Conservation (phyloP, 2,329 filamentous ascomycete genomes). For the Pyrenochaeta sp. region DNA sequence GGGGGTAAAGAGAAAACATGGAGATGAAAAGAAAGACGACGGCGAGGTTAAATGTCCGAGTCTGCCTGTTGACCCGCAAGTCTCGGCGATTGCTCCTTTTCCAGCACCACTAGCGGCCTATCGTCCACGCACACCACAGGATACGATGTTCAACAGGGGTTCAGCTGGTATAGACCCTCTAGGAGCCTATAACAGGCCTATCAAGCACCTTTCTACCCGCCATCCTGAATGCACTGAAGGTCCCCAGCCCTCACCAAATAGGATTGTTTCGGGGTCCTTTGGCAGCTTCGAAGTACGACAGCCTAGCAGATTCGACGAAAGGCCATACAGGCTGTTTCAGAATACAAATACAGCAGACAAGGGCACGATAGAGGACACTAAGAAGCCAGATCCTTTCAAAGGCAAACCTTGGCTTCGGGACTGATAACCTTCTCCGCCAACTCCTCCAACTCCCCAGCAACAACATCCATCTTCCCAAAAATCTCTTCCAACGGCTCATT, state of each 20-base stretch:
- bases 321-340: constrained; percentile 9
- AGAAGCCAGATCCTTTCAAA: constrained; percentile 4
- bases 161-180: constrained; percentile 11
- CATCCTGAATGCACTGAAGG: not conserved
- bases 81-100: not conserved
- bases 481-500: constrained; percentile 60
- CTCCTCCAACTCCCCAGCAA: constrained; percentile 55
- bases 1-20: not conserved
- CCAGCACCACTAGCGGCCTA: not conserved
- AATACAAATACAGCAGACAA: not conserved
- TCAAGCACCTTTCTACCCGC: not conserved
- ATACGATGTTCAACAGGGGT: constrained; percentile 8
- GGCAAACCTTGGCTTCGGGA: constrained; percentile 5
- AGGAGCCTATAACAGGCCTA: constrained; percentile 13
- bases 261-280: constrained; percentile 18
- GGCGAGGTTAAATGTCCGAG: not conserved
- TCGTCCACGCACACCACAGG: not conserved
- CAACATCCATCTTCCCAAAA: constrained; percentile 63
- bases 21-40: not conserved
- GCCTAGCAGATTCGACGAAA: constrained; percentile 12
- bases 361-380: not conserved
- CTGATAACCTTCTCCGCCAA: constrained; percentile 55
- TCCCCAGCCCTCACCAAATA: not conserved
- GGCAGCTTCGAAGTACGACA: constrained; percentile 14
- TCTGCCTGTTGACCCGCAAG: not conserved